Evolutionary conservation across 257 asterid genomes (phyloP), one percentile per base, ranked within the genome.

Genomic region (Perilla frutescens): DNA sequence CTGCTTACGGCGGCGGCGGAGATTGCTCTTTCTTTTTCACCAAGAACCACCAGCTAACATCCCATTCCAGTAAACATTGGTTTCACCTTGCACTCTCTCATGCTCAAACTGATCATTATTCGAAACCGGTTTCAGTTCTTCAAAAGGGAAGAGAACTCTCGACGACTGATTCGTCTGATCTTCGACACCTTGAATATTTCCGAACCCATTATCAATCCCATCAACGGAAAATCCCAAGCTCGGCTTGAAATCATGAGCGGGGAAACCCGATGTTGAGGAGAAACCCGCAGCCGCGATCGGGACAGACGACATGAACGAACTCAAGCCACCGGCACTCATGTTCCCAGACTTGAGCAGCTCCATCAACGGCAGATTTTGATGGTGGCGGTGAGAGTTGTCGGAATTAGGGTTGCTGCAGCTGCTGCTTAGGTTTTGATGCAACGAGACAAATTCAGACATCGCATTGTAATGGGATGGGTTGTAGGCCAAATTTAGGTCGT

Each of bases 41-140:
- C 87, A 83, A 6, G 84, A 77, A 2, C 84, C 84, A 10, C 86
- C 86, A 54, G 80, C 65, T 4, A 84, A 60, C 95, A 91, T 84
- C 6, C 94, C 96, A 75, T 71, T 87, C 97, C 97, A 92, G 63
- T 76, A 85, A n/a, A 85, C 90, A 79, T 68, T 78, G 0, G 75
- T 43, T 14, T 79, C 90, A 1, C 67, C 86, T 75, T 81, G 86
- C 47, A 64, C 84, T 78, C 86, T 82, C 77, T 80, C 80, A 63
- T 80, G 76, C n/a, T 40, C 80, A 32, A 80, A 80, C 62, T 62
- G 70, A 63, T 72, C 76, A 1, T 64, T 45, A 8, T 60, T 49
- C 0, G 86, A 62, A 62, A 69, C 76, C 0, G 86, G 84, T 76
- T 83, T 90, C 83, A 85, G 62, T 59, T 87, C 93, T 53, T 84